Base-by-base conservation (phyloP, 306 rosid species). In the Rosa lucieae region DNA sequence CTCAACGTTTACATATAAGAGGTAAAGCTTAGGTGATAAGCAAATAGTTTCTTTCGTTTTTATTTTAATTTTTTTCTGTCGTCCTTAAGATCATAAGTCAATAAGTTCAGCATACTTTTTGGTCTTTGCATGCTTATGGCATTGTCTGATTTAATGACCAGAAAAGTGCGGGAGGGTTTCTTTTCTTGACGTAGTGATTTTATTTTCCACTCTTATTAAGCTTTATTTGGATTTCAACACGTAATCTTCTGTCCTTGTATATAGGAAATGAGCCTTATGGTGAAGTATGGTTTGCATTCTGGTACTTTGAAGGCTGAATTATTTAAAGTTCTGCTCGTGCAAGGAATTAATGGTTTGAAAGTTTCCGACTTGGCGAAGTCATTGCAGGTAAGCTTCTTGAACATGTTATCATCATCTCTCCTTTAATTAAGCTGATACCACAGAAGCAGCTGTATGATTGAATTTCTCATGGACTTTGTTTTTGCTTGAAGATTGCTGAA, bases 241-340 rank as follows among this genome's bases (percentile, higher is more conserved):
- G 26, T 80, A 73, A 26, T 81, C 35, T 44, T 77, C 74, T 35
- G 40, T 71, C 70, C 51, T 14, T 79, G n/a, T 77, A 59, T 75
- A 43, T 73, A 95, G 99, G 99, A 95, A 82, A 76, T 85, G 90
- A 81, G 82, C 81, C 92, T 91, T 59, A 83, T 93, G 87, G 80
- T 84, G 40, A 90, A 86, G 83, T 90, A 89, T 63, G 96, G 97
- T 72, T 79, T 95, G 74, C 83, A 69, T 65, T 90, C 90, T 83
- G 93, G 94, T 76, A 89, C 97, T 52, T 83, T 95, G 96, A 95
- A 95, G 89, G 82, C 88, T 18, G 98, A 89, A 78, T 84, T 93
- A 80, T 93, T 93, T 82, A 88, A 71, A 81, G 89, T 90, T 78
- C 88, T 95, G 84, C 85, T 86, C 44, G 92, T 87, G 80, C 87